phyloP scores from a whole-genome alignment of 306 rosid species.

The peach (Prunus persica) region Prunus_persica_NCBIv2 NC_034009.1:3769001-3769500 shows the following conservation, averaged over 20 bases:
- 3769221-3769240: not conserved
- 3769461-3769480: not conserved
- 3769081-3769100: not conserved
- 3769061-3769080: not conserved
- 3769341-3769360: not conserved
- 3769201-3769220: not conserved
- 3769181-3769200: not conserved
- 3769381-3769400: not conserved
- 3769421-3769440: not conserved
- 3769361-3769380: not conserved
- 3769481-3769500: not conserved
- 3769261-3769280: not conserved
- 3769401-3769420: not conserved
- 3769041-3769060: not conserved
- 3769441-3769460: not conserved
- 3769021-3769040: not conserved
- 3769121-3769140: constrained; percentile 9
- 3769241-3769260: not conserved
- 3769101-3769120: not conserved
- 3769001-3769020: not conserved
- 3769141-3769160: not conserved
- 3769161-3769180: not conserved
- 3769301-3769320: not conserved
- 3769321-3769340: not conserved
- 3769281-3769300: not conserved